phyloP scores from a whole-genome alignment of 192 early-diverging fungal species.

The Coemansia sp. region DNA sequence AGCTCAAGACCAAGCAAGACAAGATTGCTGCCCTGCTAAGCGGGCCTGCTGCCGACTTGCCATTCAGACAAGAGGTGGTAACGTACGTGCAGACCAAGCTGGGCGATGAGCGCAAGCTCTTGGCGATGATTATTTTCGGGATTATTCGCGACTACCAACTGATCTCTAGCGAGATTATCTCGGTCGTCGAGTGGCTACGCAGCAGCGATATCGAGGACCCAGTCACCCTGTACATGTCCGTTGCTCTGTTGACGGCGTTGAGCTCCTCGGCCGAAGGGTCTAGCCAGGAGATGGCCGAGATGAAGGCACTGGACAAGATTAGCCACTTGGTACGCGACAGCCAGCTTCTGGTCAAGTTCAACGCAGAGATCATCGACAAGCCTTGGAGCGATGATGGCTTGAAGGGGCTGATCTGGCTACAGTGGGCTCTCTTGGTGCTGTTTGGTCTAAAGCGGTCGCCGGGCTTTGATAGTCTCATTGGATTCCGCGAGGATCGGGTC shows the following conservation, averaged over 20 bases:
- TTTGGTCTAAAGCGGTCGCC: slow-evolving; percentile 52
- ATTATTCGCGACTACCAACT: slow-evolving; percentile 46
- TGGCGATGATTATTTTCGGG: slow-evolving; percentile 48
- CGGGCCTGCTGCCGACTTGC: slow-evolving; percentile 53
- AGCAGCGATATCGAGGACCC: slow-evolving; percentile 35
- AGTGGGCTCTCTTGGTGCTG: slow-evolving; percentile 62
- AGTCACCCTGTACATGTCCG: slow-evolving; percentile 35
- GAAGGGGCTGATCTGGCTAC: slow-evolving; percentile 57
- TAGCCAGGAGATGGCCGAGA: slow-evolving; percentile 29
- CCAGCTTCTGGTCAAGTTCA: slow-evolving; percentile 36
- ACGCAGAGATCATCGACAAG: slow-evolving; percentile 44
- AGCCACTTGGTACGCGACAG: slow-evolving; percentile 39
- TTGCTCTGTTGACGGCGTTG: slow-evolving; percentile 34
- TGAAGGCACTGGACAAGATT: slow-evolving; percentile 44
- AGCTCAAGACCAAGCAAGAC: slow-evolving; percentile 50
- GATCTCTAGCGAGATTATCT: slow-evolving; percentile 32
- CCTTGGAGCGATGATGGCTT: slow-evolving; percentile 48
- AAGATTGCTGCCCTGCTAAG: slow-evolving; percentile 50
- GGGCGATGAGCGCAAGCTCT: slow-evolving; percentile 45
- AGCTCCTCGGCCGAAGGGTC: slow-evolving; percentile 23
- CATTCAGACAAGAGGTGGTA: slow-evolving; percentile 42
- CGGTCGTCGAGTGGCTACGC: slow-evolving; percentile 45
- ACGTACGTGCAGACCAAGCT: slow-evolving; percentile 42
- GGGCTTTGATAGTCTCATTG: slow-evolving; percentile 44
- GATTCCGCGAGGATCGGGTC: slow-evolving; percentile 50